A percentile compares a stretch with the other conserved stretches of the same genome.
Evolutionary conservation across 345 rosid species (phyloP).

Genomic region (Erodium maritimum): DNA sequence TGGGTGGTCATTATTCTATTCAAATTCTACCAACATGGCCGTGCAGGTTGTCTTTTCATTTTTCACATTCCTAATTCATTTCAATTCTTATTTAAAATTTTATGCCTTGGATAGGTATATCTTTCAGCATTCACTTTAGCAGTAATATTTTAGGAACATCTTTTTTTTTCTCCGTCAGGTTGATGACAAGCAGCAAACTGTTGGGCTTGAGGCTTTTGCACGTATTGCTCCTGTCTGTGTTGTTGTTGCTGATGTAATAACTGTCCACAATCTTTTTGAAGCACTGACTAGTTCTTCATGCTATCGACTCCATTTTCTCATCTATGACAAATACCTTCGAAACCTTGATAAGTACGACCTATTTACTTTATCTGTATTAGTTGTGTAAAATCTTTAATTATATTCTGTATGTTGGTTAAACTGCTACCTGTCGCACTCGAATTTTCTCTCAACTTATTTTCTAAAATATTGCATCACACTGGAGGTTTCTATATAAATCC

Average conservation of each 20-base stretch:
- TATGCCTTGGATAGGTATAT: not conserved
- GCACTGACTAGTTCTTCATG: slow-evolving; percentile 64
- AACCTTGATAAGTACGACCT: slow-evolving; percentile 73
- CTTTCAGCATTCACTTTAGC: not conserved
- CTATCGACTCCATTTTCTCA: slow-evolving; percentile 66
- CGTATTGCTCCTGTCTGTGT: slow-evolving; percentile 84
- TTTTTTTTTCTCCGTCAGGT: slow-evolving; percentile 32
- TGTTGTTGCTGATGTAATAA: slow-evolving; percentile 71
- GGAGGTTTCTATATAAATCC: too few relatives aligned
- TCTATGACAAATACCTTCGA: slow-evolving; percentile 84
- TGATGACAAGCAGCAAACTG: slow-evolving; percentile 63
- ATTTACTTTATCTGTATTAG: slow-evolving; percentile 4
- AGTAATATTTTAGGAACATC: not conserved
- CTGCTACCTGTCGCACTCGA: not conserved
- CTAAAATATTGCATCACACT: too few relatives aligned
- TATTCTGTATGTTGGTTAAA: not conserved
- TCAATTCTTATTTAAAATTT: not conserved
- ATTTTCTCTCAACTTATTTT: too few relatives aligned
- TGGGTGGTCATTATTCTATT: slow-evolving; percentile 64
- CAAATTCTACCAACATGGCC: slow-evolving; percentile 71
- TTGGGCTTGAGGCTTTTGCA: slow-evolving; percentile 76
- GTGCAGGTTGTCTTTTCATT: slow-evolving; percentile 45
- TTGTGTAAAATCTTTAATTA: too few relatives aligned
- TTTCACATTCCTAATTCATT: not conserved
- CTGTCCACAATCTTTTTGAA: slow-evolving; percentile 78